Base-by-base conservation (phyloP, 495 filamentous ascomycete species). In the Amorphotheca resinae region DNA sequence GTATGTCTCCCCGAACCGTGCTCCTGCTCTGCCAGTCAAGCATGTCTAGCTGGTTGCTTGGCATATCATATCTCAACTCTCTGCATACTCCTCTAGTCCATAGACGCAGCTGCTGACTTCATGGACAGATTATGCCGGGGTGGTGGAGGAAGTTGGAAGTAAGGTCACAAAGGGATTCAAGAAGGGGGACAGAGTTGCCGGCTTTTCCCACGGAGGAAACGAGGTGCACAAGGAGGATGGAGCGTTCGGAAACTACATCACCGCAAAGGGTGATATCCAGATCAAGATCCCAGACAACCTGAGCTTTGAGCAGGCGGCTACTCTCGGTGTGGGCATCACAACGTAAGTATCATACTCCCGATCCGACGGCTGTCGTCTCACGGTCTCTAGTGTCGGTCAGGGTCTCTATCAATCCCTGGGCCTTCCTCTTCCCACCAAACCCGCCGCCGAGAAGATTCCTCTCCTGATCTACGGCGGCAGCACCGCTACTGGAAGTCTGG, bases 401-500 rank as follows among this genome's bases (percentile, higher is more conserved):
- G 70, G 62, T 1, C 60, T 82, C n/a, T 79, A 68, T 48, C 57
- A 63, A 33, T 50, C 59, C 12, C 54, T 62, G 14, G 41, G 59
- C 12, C 61, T 81, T 0, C 62, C 51, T 6, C 48, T 69, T 1
- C 55, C 61, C 9, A 42, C 3, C 37, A 33, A 45, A 6, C 45
- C 50, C 7, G 38, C 38, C 6, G 25, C 37, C 2, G 32, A 44
- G 25, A 48, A 48, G 32, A 34, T 25, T 11, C 23, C 36, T 5
- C 33, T 52, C 28, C 20, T 48, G 16, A 48, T 48, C 39, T 84
- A 76, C 68, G 77, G 77, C 22, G 79, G 76, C 23, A 64, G 70
- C 3, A 64, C 65, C 1, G 72, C 69, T 22, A 72, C 82, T 4
- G 79, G 79, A 8, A 60, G 64, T 53, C 69, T 68, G 41, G 73